A percentile compares a stretch with the other conserved stretches of the same genome.
Conservation (phyloP, 257 asterid species). For the Solanum chiquidenum region DNA sequence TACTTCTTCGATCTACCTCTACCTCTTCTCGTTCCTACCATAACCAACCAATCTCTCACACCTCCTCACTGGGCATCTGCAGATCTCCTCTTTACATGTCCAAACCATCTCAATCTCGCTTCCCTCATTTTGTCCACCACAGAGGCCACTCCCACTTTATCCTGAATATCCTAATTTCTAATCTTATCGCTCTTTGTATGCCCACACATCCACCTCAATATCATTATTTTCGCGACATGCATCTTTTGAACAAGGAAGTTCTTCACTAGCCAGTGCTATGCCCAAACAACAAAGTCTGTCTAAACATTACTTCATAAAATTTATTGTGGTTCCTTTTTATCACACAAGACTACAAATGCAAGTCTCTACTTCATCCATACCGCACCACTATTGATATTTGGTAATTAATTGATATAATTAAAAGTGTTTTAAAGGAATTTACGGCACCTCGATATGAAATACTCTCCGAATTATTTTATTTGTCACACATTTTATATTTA, state of each 20-base stretch:
- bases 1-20: too few relatives aligned
- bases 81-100: not conserved
- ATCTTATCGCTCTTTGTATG: not conserved
- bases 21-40: not conserved
- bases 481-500: not conserved
- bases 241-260: not conserved
- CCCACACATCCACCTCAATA: not conserved
- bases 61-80: not conserved
- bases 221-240: not conserved
- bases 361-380: too few relatives aligned
- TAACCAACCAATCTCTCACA: not conserved
- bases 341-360: too few relatives aligned
- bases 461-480: not conserved
- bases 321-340: too few relatives aligned
- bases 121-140: not conserved
- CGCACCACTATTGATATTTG: not conserved
- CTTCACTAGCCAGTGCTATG: not conserved
- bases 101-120: not conserved
- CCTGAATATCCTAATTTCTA: too few relatives aligned
- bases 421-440: too few relatives aligned
- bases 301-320: not conserved
- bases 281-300: not conserved
- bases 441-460: not conserved
- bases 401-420: not conserved
- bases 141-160: not conserved